phyloP scores from a whole-genome alignment of 306 rosid species.

The Cicer chorassanicum region DNA sequence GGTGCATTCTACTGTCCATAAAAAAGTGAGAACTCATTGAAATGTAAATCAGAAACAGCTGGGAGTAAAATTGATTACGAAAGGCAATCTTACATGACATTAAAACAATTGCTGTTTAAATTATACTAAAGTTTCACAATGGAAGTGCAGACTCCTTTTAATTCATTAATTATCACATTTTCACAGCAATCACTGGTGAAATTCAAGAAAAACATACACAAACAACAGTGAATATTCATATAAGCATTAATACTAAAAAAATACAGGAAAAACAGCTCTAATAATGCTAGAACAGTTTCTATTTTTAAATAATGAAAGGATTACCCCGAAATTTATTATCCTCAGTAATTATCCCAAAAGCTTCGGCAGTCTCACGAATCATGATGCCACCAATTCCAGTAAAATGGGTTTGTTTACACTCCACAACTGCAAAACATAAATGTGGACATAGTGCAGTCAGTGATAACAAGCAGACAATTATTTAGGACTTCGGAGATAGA shows the following conservation, averaged over 20 bases:
- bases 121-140: neutral
- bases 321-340: slow-evolving; percentile 71
- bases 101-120: neutral
- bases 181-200: neutral
- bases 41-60: slow-evolving; percentile 18
- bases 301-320: slow-evolving; percentile 23
- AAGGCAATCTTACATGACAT: neutral
- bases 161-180: neutral
- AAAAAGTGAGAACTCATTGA: slow-evolving; percentile 11
- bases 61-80: neutral
- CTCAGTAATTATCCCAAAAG: slow-evolving; percentile 76
- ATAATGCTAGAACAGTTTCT: slow-evolving; percentile 32
- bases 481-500: neutral
- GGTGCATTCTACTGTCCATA: slow-evolving; percentile 13
- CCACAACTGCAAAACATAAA: slow-evolving; percentile 64
- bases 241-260: slow-evolving; percentile 14
- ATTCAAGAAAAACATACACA: neutral
- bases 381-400: slow-evolving; percentile 72
- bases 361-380: slow-evolving; percentile 88
- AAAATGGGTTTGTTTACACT: slow-evolving; percentile 64
- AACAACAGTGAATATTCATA: neutral
- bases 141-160: slow-evolving; percentile 12
- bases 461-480: slow-evolving; percentile 9
- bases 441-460: slow-evolving; percentile 24
- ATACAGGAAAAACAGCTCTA: slow-evolving; percentile 24